Percentiles rank a stretch among this genome's conserved stretches.
phyloP scores from a whole-genome alignment of 2,329 filamentous ascomycete species.

The Phialophora tarda region DNA sequence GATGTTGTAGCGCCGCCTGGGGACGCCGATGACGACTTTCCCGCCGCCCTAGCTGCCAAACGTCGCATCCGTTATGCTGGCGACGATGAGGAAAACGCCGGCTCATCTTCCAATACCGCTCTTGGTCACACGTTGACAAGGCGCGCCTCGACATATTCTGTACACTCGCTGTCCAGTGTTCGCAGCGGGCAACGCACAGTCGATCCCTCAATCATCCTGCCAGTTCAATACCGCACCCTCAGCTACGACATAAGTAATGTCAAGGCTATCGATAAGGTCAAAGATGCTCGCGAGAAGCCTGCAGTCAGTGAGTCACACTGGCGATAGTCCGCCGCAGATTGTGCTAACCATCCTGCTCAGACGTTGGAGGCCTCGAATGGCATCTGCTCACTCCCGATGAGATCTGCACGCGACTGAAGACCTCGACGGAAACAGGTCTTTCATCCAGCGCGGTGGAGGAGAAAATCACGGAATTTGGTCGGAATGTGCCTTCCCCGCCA shows the following conservation, averaged over 20 bases:
- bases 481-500: slow-evolving; percentile 69
- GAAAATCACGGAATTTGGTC: slow-evolving; percentile 65
- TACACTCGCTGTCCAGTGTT: slow-evolving; percentile 34
- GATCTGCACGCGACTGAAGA: slow-evolving; percentile 64
- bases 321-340: neutral
- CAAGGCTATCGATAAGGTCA: slow-evolving; percentile 52
- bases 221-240: slow-evolving; percentile 45
- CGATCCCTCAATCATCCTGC: slow-evolving; percentile 41
- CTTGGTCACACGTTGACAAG: slow-evolving; percentile 27
- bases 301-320: slow-evolving; percentile 18
- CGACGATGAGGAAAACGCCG: slow-evolving; percentile 33
- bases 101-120: slow-evolving; percentile 16
- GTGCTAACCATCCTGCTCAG: slow-evolving; percentile 45
- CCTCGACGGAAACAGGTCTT: slow-evolving; percentile 63
- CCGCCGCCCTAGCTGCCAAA: slow-evolving; percentile 31
- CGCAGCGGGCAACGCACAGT: slow-evolving; percentile 34
- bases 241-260: slow-evolving; percentile 62
- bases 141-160: slow-evolving; percentile 28
- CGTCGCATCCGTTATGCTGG: slow-evolving; percentile 37
- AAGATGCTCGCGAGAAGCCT: slow-evolving; percentile 44
- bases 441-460: slow-evolving; percentile 63
- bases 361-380: slow-evolving; percentile 70
- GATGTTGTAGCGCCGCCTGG: neutral
- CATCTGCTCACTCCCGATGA: slow-evolving; percentile 66
- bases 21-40: slow-evolving; percentile 28